These are phyloP conservation scores for Insectozyma bohioensis DNA, from an alignment of 1,139 yeast genomes.

Conservation along the genomic window DNA sequence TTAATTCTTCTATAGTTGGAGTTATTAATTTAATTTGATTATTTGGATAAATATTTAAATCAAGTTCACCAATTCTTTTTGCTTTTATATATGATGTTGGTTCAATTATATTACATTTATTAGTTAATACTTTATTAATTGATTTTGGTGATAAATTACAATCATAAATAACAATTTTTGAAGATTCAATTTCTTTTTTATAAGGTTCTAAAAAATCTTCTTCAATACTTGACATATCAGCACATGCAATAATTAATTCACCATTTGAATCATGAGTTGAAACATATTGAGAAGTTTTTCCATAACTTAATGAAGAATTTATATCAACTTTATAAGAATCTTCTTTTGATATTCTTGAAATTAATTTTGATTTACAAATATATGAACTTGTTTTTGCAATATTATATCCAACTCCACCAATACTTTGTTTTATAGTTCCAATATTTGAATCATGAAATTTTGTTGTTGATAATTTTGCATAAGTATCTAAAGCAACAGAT, in stretches of 20 bases:
- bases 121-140: conserved; percentile 21
- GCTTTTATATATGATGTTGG: conserved; percentile 77
- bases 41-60: conserved; percentile 31
- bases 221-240: conserved; percentile 78
- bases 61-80: conserved; percentile 28
- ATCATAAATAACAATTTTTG: conserved; percentile 58
- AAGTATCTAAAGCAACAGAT: conserved; percentile 74
- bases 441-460: conserved; percentile 70
- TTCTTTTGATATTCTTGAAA: conserved; percentile 64
- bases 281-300: conserved; percentile 66
- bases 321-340: conserved; percentile 30
- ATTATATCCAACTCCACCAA: conserved; percentile 88
- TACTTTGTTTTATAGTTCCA: conserved; percentile 52
- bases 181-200: conserved; percentile 30
- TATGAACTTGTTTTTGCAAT: conserved; percentile 56
- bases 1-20: conserved; percentile 68
- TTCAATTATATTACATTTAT: conserved; percentile 47
- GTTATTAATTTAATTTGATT: conserved; percentile 48
- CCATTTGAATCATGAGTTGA: conserved; percentile 67
- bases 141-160: conserved; percentile 60
- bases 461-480: conserved; percentile 40
- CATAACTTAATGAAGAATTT: conserved; percentile 35
- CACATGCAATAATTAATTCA: conserved; percentile 70
- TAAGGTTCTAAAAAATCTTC: conserved; percentile 41
- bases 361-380: conserved; percentile 36